Base-by-base conservation (phyloP, 2,329 filamentous ascomycete genomes). In the Phaeosphaeria sp. region DNA sequence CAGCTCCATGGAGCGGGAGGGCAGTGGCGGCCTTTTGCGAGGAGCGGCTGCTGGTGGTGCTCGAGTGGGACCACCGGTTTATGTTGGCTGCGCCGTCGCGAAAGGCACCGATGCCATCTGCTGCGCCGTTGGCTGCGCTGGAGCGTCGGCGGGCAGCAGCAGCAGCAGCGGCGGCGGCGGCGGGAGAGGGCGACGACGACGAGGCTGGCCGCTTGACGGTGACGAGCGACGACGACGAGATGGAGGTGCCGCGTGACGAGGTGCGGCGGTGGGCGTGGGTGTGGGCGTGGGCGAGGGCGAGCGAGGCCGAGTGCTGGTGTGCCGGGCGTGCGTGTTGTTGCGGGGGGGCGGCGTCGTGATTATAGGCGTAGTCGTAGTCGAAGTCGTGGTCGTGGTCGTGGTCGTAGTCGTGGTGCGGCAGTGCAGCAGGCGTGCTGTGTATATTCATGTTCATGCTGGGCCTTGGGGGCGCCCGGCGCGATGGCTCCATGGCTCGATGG, bases 51-150 rank as follows among this genome's bases (percentile, higher is more conserved):
- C 82, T 84, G 15, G 36, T 17, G 27, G 79, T 73, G 22, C 84
- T 86, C 18, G 83, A 85, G 62, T 86, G 84, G 36, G 85, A 86
- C 84, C 84, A 86, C 62, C 84, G 82, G 67, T 86, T 84, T 52
- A 85, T 74, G 58, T 81, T 84, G 41, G 77, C 79, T 50, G 83
- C 64, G 27, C 80, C 81, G 65, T 83, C 82, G 55, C 74, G 70
- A 50, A 81, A 74, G 50, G 64, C 61, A 22, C 67, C 70, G 56
- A 71, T 64, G 59, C 73, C 73, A 51, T 80, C 80, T 53, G 76
- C 71, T 42, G 76, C 76, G 54, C 69, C 73, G 68, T 73, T 72
- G 51, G 75, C 72, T 46, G 75, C 70, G 66, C 80, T 82, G 55
- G 77, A 78, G 64, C 79, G 76, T 51, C 80, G 76, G 59, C 71